Base-by-base conservation (phyloP, 352 stramenopile species). In the Phytopythium montanum region DNA sequence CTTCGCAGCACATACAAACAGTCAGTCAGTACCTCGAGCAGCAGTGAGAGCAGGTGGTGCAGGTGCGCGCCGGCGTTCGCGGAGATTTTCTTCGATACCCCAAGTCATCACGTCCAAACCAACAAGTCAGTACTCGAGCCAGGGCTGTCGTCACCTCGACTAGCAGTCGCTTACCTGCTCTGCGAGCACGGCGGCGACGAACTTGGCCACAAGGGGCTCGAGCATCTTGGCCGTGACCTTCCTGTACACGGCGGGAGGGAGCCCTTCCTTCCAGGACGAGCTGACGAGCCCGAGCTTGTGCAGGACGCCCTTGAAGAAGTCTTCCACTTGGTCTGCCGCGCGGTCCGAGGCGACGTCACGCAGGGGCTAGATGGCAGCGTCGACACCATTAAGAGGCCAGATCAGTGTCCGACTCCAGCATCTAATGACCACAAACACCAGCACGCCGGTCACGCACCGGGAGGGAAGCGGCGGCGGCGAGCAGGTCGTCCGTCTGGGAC, bases 221-320 rank as follows among this genome's bases (percentile, higher is more conserved):
- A 92, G 45, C 59, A 91, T 77, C 2, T 60, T 60, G 36, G 71
- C 69, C 59, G 81, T 72, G 34, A 84, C 62, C 26, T 78, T 79
- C 56, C 70, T 69, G 64, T 91, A 95, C 8, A 90, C 77, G 2
- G 62, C 50, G 0, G 56, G 13, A 2, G 76, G 73, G 2, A 92
- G 61, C 0, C 79, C 83, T 64, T 90, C 85, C 10, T 70, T 70
- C 85, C 85, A 95, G n/a, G 68, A 75, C 10, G 70, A 63, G 23
- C 62, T 77, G 29, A 91, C 74, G 19, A 63, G 69, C 38, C 86
- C 79, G 6, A 95, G 61, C 62, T 90, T 89, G 66, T 88, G 87
- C 16, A 92, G 60, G 5, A 61, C 54, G 18, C 65, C 63, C 55
- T 87, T 88, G 38, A 93, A 18, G 21, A 79, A 89, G 9, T 64